Base-by-base conservation (phyloP, 371 early-diverging fungal genomes). In the Thermomucor indicae-seudaticae region DNA sequence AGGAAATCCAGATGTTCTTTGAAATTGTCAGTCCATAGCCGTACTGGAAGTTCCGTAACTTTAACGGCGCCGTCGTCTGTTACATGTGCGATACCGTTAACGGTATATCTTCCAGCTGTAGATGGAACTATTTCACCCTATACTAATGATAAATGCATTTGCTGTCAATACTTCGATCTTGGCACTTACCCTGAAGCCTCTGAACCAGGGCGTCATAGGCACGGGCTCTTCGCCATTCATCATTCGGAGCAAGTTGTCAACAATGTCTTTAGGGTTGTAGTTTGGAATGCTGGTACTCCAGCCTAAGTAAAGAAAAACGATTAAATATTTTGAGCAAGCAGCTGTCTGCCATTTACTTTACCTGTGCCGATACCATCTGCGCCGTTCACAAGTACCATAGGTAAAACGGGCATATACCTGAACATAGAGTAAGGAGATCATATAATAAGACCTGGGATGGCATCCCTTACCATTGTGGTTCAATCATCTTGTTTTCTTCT, bases 301-400 rank as follows among this genome's bases (percentile, higher is more conserved):
- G 6, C 90, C 53, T 49, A 30, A 10, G 38, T 16, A 34, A 16
- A 10, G 14, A 47, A 14, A 17, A 38, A 16, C 6, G 19, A 24
- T 24, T 37, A 3, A 44, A 22, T 17, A 24, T 22, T 10, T 19
- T n/a, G n/a, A n/a, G n/a, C n/a, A n/a, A n/a, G n/a, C n/a, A n/a
- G n/a, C n/a, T n/a, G n/a, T n/a, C n/a, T n/a, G n/a, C n/a, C n/a
- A n/a, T n/a, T n/a, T n/a, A n/a, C 23, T 16, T 34, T 75, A 59
- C 69, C 99, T 11, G 99, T 99, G 30, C 99, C 99, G 51, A 99
- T 99, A 56, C 99, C 99, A 24, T 97, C 96, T 1, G 91, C 84
- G 24, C 99, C 99, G 67, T 99, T 99, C 7, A 99, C 84, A 17
- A 99, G 74, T 0, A 99, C 84, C 92, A 98, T 90, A 0, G 99